A percentile compares a stretch with the other conserved stretches of the same genome.
Conservation (phyloP, 345 rosid genomes). For the Pistacia atlantica region DNA sequence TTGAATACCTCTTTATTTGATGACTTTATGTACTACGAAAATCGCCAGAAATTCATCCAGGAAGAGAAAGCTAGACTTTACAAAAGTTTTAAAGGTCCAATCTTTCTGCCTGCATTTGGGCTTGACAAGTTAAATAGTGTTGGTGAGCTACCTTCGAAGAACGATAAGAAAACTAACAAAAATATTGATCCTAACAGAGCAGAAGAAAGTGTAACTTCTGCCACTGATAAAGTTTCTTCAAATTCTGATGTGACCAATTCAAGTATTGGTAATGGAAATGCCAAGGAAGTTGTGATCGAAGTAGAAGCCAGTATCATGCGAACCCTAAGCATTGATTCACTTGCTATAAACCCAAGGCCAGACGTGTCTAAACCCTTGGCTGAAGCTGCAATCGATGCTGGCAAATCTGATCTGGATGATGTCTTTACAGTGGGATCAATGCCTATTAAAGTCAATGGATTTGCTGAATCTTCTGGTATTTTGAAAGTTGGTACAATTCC, state of each 20-base stretch:
- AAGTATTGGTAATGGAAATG: conserved; percentile 13
- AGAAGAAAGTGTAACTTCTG: conserved; percentile 22
- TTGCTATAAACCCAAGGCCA: conserved; percentile 36
- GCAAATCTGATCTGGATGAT: conserved; percentile 23
- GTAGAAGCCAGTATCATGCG: conserved; percentile 24
- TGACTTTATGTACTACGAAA: conserved; percentile 83
- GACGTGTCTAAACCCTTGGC: conserved; percentile 20
- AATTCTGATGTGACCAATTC: conserved; percentile 21
- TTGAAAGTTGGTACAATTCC: conserved; percentile 68
- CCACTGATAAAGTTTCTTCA: conserved; percentile 18
- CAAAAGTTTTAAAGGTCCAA: conserved; percentile 49
- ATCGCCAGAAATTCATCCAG: conserved; percentile 76
- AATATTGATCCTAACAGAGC: conserved; percentile 19
- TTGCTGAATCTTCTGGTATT: conserved; percentile 41
- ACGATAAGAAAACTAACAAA: conserved; percentile 25
- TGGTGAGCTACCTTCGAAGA: conserved; percentile 21
- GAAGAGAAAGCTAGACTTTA: conserved; percentile 65
- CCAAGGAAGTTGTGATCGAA: conserved; percentile 19
- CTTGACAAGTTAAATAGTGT: conserved; percentile 34
- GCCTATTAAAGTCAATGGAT: conserved; percentile 70
- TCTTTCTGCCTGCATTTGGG: conserved; percentile 42
- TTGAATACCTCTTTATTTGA: conserved; percentile 74
- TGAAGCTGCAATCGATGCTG: conserved; percentile 18
- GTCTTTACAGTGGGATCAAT: conserved; percentile 67
- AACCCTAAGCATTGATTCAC: conserved; percentile 36